Percentiles rank a stretch among this genome's conserved stretches.
phyloP scores from a whole-genome alignment of 352 stramenopile species.

The Phytophthora uliginosa region DNA sequence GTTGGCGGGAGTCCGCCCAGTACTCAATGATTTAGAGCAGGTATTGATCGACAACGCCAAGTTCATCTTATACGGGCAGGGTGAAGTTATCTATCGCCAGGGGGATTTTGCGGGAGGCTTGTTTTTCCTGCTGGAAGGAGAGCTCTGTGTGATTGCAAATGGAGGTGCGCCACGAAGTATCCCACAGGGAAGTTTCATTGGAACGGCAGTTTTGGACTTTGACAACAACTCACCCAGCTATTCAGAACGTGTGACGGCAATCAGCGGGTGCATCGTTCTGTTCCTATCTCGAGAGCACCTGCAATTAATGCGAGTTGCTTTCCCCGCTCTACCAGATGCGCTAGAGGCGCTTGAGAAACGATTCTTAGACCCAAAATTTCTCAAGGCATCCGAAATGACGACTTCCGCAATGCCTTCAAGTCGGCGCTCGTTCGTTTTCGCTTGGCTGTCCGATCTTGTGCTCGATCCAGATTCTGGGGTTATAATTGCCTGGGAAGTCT shows the following conservation, averaged over 20 bases:
- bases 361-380: constrained; percentile 61
- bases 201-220: constrained; percentile 50
- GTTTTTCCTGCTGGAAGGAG: constrained; percentile 70
- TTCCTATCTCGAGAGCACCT: constrained; percentile 65
- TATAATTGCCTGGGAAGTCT: constrained; percentile 71
- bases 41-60: constrained; percentile 73
- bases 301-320: constrained; percentile 44
- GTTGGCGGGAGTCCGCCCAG: constrained; percentile 52
- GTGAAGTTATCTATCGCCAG: constrained; percentile 72
- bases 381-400: constrained; percentile 48
- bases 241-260: constrained; percentile 57
- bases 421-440: constrained; percentile 9
- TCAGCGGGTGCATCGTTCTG: constrained; percentile 65
- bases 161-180: constrained; percentile 47
- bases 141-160: constrained; percentile 60
- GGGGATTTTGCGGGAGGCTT: constrained; percentile 64
- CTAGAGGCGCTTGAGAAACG: constrained; percentile 57
- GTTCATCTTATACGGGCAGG: constrained; percentile 78
- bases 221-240: constrained; percentile 52
- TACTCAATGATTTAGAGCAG: constrained; percentile 57
- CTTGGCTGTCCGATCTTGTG: constrained; percentile 30
- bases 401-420: constrained; percentile 10
- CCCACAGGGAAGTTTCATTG: constrained; percentile 64
- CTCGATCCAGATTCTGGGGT: constrained; percentile 65
- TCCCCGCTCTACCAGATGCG: constrained; percentile 40